Evolutionary conservation across 768 basidiomycete species (phyloP).

Genomic region (Podaxis sp.): DNA sequence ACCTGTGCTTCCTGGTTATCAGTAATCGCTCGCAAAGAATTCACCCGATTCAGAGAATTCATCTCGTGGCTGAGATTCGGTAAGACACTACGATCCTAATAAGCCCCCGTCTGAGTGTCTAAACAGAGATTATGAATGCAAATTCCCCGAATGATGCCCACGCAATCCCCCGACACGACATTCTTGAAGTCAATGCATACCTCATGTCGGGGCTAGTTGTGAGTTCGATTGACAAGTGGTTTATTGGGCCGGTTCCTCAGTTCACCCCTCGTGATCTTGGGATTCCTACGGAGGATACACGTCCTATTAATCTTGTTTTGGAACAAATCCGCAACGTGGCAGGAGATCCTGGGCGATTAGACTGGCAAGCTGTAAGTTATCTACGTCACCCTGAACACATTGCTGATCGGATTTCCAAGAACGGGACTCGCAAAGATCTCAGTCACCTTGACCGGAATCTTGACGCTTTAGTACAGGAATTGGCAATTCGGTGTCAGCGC

Average conservation of each 20-base stretch:
- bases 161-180: conserved; percentile 57
- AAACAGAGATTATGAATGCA: conserved; percentile 45
- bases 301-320: conserved; percentile 39
- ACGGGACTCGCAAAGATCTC: conserved; percentile 46
- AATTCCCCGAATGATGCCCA: conserved; percentile 53
- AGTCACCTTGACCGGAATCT: conserved; percentile 67
- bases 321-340: conserved; percentile 48
- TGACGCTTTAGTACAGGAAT: conserved; percentile 58
- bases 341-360: conserved; percentile 42
- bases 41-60: conserved; percentile 75
- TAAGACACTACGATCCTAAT: conserved; percentile 29
- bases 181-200: conserved; percentile 80
- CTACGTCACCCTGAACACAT: conserved; percentile 24
- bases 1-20: conserved; percentile 69
- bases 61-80: conserved; percentile 76
- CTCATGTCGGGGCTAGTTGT: conserved; percentile 65
- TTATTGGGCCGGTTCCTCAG: conserved; percentile 58
- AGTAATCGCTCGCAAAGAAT: conserved; percentile 61
- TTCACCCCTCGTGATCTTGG: conserved; percentile 52
- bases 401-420: conserved; percentile 33
- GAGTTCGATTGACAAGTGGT: conserved; percentile 79
- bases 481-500: conserved; percentile 57
- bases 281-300: conserved; percentile 32
- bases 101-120: conserved; percentile 10
- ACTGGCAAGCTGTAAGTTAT: conserved; percentile 53